phyloP scores from a whole-genome alignment of 2,329 filamentous ascomycete genomes.

The Neurospora sp. region DNA sequence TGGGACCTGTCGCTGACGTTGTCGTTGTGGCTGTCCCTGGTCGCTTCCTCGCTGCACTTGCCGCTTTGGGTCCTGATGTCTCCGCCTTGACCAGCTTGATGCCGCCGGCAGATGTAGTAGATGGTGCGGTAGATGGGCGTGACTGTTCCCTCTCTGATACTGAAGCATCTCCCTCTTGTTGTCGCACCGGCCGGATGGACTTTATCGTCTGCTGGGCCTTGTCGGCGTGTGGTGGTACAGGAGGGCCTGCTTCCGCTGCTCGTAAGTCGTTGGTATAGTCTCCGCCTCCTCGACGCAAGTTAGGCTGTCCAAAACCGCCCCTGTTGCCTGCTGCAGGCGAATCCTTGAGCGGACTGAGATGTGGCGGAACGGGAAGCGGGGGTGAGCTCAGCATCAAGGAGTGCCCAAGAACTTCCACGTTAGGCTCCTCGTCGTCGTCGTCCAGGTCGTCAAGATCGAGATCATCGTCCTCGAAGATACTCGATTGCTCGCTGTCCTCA shows the following conservation, averaged over 20 bases:
- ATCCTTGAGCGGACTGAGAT: slow-evolving; percentile 42
- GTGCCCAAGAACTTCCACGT: slow-evolving; percentile 36
- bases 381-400: slow-evolving; percentile 33
- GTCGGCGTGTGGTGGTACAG: slow-evolving; percentile 25
- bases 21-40: background rate
- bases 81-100: slow-evolving; percentile 10
- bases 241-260: slow-evolving; percentile 33
- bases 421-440: slow-evolving; percentile 31
- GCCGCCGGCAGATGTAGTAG: slow-evolving; percentile 19
- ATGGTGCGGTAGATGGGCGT: slow-evolving; percentile 7
- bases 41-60: background rate
- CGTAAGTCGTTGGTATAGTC: slow-evolving; percentile 32
- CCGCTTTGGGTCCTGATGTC: slow-evolving; percentile 1
- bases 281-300: slow-evolving; percentile 22
- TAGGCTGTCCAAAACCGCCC: slow-evolving; percentile 21
- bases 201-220: slow-evolving; percentile 23
- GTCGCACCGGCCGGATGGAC: slow-evolving; percentile 13
- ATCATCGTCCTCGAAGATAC: slow-evolving; percentile 34
- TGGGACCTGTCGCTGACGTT: background rate
- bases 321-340: slow-evolving; percentile 42
- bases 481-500: slow-evolving; percentile 30
- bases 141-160: background rate
- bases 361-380: slow-evolving; percentile 36
- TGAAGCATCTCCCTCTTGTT: slow-evolving; percentile 10
- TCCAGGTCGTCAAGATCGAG: slow-evolving; percentile 26